Conservation (phyloP, 108 stramenopile species). For the Pseudonitzschia multiseries region DNA sequence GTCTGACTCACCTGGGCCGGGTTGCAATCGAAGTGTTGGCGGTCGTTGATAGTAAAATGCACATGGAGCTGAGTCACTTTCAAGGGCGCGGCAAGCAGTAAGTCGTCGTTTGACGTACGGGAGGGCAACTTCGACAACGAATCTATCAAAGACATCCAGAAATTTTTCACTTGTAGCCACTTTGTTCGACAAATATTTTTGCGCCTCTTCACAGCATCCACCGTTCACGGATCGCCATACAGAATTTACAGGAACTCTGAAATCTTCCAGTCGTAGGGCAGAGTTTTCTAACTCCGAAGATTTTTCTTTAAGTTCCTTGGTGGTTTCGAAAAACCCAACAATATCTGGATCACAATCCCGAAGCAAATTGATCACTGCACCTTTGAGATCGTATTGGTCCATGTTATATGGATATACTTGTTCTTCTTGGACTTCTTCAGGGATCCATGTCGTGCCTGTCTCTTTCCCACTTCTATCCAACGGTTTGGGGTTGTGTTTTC, state of each 20-base stretch:
- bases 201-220: slow-evolving; percentile 63
- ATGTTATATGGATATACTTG: slow-evolving; percentile 47
- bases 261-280: slow-evolving; percentile 58
- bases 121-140: slow-evolving; percentile 62
- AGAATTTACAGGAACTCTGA: slow-evolving; percentile 60
- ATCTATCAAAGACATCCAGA: slow-evolving; percentile 65
- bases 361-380: slow-evolving; percentile 49
- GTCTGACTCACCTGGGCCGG: slow-evolving; percentile 58
- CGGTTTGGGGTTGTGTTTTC: slow-evolving; percentile 71
- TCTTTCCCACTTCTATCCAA: slow-evolving; percentile 45
- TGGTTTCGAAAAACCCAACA: slow-evolving; percentile 45
- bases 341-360: slow-evolving; percentile 53
- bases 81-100: slow-evolving; percentile 23
- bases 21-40: slow-evolving; percentile 86
- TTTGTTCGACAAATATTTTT: slow-evolving; percentile 73
- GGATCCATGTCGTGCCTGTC: slow-evolving; percentile 67
- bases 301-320: not conserved
- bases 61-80: slow-evolving; percentile 16
- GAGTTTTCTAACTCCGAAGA: slow-evolving; percentile 13
- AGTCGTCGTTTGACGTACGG: slow-evolving; percentile 70
- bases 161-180: slow-evolving; percentile 59
- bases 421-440: slow-evolving; percentile 47
- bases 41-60: slow-evolving; percentile 87
- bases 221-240: slow-evolving; percentile 63
- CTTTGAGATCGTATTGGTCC: slow-evolving; percentile 50